Base-by-base conservation (phyloP, 176 grass and related monocot species). In the Aegilops umbellulata region DNA sequence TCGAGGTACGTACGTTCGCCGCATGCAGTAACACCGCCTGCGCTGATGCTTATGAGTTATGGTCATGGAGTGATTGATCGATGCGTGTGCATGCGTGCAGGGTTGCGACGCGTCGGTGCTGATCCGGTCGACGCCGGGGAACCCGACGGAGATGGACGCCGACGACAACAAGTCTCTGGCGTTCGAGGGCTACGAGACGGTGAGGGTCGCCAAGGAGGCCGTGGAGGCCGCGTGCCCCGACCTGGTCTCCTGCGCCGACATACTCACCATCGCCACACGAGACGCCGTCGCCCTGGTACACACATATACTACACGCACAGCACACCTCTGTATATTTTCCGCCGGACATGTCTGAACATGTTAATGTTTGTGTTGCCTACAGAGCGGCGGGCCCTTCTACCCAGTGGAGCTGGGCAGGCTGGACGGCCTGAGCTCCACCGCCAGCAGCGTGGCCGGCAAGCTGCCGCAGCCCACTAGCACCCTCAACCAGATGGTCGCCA, bases 61-160 rank as follows among this genome's bases (percentile, higher is more conserved):
- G 41, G 10, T 19, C 49, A 19, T 17, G 1, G 49, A 53, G 47
- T 53, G 49, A 7, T 7, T 19, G 49, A 53, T 53, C 49, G 5
- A 19, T 7, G 49, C 2, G 49, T 19, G 49, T 19, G 49, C 3
- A 53, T 53, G 49, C 49, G 49, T 70, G 65, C 79, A 92, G 91
- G 96, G 96, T 0, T 98, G 96, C 68, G 96, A 98, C 69, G 96
- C 42, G 6, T 98, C 96, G 35, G 90, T 98, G 78, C 87, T 98
- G 38, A 87, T 98, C 68, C 25, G 44, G 7, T 95, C 95, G 66
- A 94, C 91, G 60, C 4, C 80, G 29, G 87, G 60, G 7, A 87
- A 89, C 86, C 64, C 26, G 78, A 91, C 93, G 6, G 96, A 98
- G 91, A 91, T 89, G 92, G 92, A 98, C 90, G 86, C 89, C 64